Percentiles rank a stretch among this genome's conserved stretches.
These are phyloP conservation scores for Cucurbita moschata DNA, from an alignment of 306 rosid genomes.

Conservation along the genomic window DNA sequence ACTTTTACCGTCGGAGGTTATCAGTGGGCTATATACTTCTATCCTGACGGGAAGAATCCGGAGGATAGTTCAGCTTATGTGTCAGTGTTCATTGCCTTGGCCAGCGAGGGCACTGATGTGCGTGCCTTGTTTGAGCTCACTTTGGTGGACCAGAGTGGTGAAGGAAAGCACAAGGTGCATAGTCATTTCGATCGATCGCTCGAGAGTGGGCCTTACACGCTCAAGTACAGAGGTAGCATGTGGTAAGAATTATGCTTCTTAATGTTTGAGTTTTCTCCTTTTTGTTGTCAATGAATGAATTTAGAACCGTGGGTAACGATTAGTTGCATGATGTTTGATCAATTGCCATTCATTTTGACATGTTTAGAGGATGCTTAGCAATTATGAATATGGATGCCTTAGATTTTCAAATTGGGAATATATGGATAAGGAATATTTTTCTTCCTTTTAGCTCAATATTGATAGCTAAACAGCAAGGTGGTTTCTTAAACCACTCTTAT, in stretches of 20 bases:
- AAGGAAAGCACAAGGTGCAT: slow-evolving; percentile 83
- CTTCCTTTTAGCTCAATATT: background rate
- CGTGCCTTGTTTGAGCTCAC: slow-evolving; percentile 87
- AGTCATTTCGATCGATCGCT: slow-evolving; percentile 87
- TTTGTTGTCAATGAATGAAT: background rate
- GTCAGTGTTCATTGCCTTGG: slow-evolving; percentile 88
- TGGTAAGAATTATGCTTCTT: slow-evolving; percentile 28
- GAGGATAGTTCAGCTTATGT: slow-evolving; percentile 90
- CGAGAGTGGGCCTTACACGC: slow-evolving; percentile 86
- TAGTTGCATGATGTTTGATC: background rate
- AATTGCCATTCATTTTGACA: background rate
- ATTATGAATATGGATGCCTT: background rate
- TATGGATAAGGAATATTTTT: background rate
- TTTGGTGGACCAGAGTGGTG: slow-evolving; percentile 68
- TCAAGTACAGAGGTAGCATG: slow-evolving; percentile 95
- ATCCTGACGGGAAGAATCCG: slow-evolving; percentile 90
- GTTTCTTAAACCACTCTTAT: background rate
- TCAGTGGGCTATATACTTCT: slow-evolving; percentile 95
- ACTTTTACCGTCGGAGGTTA: slow-evolving; percentile 82
- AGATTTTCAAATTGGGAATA: background rate
- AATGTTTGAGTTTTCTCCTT: background rate
- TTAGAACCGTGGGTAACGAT: background rate
- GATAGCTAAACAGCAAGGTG: background rate
- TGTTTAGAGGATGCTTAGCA: background rate
- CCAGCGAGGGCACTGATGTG: slow-evolving; percentile 90